These are phyloP conservation scores for Fusarium lateritium DNA, from an alignment of 2,329 filamentous ascomycete species.

Conservation along the genomic window DNA sequence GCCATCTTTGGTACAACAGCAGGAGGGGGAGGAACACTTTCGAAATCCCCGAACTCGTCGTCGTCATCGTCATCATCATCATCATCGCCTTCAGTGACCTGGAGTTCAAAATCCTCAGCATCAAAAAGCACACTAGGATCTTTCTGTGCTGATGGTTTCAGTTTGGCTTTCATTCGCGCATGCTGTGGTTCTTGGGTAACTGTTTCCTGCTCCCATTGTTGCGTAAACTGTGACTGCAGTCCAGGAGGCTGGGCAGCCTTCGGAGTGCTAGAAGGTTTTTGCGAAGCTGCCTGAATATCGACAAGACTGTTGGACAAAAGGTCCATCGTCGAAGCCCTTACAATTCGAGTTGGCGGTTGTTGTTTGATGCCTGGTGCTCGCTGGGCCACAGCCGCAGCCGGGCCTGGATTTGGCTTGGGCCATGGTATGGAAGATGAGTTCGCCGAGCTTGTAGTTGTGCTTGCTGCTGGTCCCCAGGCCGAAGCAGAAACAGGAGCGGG, in stretches of 20 bases:
- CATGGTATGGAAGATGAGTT: slow-evolving; percentile 41
- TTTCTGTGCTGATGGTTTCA: slow-evolving; percentile 43
- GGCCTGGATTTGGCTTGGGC: slow-evolving; percentile 26
- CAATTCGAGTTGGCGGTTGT: slow-evolving; percentile 44
- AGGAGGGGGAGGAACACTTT: slow-evolving; percentile 57
- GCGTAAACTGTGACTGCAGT: slow-evolving; percentile 20
- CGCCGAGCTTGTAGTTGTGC: slow-evolving; percentile 12
- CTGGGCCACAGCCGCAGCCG: slow-evolving; percentile 18
- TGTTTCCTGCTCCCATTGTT: slow-evolving; percentile 26
- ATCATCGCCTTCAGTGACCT: slow-evolving; percentile 59
- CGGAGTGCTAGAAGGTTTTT: slow-evolving; percentile 8
- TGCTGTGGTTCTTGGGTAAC: slow-evolving; percentile 15
- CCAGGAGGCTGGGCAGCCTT: slow-evolving; percentile 21
- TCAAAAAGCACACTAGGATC: slow-evolving; percentile 76
- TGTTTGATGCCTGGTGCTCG: slow-evolving; percentile 15
- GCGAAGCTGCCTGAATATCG: slow-evolving; percentile 50
- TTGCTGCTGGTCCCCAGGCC: slow-evolving; percentile 32
- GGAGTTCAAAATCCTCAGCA: slow-evolving; percentile 68
- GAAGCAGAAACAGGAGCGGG: slow-evolving; percentile 20
- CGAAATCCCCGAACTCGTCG: slow-evolving; percentile 70
- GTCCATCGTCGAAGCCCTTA: slow-evolving; percentile 67
- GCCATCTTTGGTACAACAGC: background rate
- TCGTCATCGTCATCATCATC: slow-evolving; percentile 65
- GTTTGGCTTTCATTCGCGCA: slow-evolving; percentile 43
- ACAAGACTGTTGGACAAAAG: slow-evolving; percentile 68